Evolutionary conservation across 164 flowering plant species (phyloP).

Genomic region (Saururus chinensis): DNA sequence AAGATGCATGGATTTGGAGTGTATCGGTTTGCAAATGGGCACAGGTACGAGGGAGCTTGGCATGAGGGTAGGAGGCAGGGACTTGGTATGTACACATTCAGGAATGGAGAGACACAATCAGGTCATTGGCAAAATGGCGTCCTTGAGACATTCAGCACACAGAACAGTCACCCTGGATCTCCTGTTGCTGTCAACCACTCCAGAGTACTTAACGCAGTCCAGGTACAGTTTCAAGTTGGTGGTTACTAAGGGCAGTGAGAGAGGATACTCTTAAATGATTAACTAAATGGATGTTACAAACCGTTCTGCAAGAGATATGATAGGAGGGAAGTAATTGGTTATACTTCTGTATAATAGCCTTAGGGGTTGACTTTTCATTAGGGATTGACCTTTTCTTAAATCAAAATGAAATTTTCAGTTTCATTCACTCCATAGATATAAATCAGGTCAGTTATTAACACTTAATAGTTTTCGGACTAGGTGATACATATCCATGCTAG

Average conservation of each 20-base stretch:
- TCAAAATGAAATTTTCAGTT: too few species aligned
- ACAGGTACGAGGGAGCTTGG: conserved; percentile 84
- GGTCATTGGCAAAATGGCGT: conserved; percentile 93
- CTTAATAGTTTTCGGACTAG: background rate
- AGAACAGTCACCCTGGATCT: conserved; percentile 40
- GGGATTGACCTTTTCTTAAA: too few species aligned
- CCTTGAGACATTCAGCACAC: conserved; percentile 48
- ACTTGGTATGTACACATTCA: conserved; percentile 74
- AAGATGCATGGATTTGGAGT: conserved; percentile 98
- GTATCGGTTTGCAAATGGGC: conserved; percentile 80
- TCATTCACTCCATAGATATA: too few species aligned
- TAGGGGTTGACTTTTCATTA: background rate
- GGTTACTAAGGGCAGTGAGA: too few species aligned
- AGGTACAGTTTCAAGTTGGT: conserved; percentile 30
- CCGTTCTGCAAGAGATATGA: background rate
- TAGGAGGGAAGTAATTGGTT: too few species aligned
- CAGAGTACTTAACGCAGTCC: conserved; percentile 62
- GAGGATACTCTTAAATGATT: too few species aligned
- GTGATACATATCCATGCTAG: background rate
- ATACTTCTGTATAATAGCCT: background rate
- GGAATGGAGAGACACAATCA: conserved; percentile 67
- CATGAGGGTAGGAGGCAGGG: conserved; percentile 90
- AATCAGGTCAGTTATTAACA: too few species aligned
- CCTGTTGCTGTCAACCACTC: conserved; percentile 47
- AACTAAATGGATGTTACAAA: background rate